These are phyloP conservation scores for Dictyostelium firmibasis DNA, from an alignment of 78 protist species.

Conservation along the genomic window DNA sequence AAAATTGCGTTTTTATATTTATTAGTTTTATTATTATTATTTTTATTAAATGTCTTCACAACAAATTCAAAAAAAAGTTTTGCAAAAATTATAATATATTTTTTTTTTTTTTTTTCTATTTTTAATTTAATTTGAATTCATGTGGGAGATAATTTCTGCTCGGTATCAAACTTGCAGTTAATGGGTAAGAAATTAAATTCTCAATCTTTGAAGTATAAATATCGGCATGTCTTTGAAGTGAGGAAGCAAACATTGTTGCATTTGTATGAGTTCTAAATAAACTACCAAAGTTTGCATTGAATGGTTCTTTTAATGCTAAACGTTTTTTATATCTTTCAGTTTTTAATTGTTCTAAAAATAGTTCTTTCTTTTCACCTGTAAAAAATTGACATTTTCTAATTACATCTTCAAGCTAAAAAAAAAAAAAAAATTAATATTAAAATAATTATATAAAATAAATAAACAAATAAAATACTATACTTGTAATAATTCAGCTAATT, in stretches of 20 bases:
- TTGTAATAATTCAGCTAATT: conserved; percentile 28
- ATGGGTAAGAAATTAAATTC: conserved; percentile 57
- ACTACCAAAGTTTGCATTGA: conserved; percentile 55
- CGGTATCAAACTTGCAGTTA: conserved; percentile 25
- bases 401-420: conserved; percentile 25
- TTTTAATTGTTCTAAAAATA: conserved; percentile 30
- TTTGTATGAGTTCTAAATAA: conserved; percentile 64
- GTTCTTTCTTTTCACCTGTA: conserved; percentile 13
- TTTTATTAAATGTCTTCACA: no score
- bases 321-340: conserved; percentile 35
- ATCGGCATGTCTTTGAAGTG: conserved; percentile 74
- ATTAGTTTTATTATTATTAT: no score
- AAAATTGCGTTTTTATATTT: no score
- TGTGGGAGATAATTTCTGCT: conserved; percentile 52
- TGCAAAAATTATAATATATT: neutral
- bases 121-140: conserved; percentile 58
- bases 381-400: conserved; percentile 55
- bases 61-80: no score
- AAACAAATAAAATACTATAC: neutral
- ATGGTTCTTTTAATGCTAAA: conserved; percentile 52
- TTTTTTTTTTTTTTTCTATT: neutral
- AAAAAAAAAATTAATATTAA: neutral
- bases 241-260: conserved; percentile 58
- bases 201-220: conserved; percentile 70
- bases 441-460: neutral